Base-by-base conservation (phyloP, 305 asterid species). In the Nicotiana rustica region DNA sequence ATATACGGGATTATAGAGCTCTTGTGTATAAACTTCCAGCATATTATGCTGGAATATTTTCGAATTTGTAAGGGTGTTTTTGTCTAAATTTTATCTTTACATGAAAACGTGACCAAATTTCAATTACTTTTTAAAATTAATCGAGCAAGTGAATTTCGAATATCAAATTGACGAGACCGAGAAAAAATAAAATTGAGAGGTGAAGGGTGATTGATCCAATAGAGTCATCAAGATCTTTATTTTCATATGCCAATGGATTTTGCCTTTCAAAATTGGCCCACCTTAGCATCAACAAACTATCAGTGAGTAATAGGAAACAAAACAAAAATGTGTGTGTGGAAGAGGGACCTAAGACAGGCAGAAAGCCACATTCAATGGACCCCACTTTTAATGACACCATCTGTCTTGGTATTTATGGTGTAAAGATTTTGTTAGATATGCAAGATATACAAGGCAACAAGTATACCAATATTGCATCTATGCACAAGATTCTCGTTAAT, bases 321-420 rank as follows among this genome's bases (percentile, higher is more conserved):
- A 75, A 60, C 77, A 82, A 79, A 66, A 25, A 33, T 77, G 83
- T 83, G 38, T 82, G 84, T 84, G 83, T 69, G 70, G 44, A 76
- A 77, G 86, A 77, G 87, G 80, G 85, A 66, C 85, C 79, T 41
- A 73, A 44, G 13, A 73, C 15, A 49, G 61, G 61, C 79, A 73
- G 35, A 38, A 75, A 18, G 81, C 84, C 87, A 78, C 79, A 73
- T 73, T 73, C 79, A 60, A 85, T 52, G 87, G 87, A 56, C 89
- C 90, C 89, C 89, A 41, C 49, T 8, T 80, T 84, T 88, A 47
- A 77, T 86, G 84, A 86, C 90, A 85, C 89, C 89, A 87, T 88
- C 89, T 41, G 31, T 66, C 60, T 70, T 87, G 68, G 19, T 78
- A 77, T 77, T 84, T 69, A 25, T 14, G 69, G 49, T 84, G 73